Evolutionary conservation across 139 green algal genomes (phyloP), one percentile per base, ranked within the genome.

Genomic region (Zygnema cylindricum): DNA sequence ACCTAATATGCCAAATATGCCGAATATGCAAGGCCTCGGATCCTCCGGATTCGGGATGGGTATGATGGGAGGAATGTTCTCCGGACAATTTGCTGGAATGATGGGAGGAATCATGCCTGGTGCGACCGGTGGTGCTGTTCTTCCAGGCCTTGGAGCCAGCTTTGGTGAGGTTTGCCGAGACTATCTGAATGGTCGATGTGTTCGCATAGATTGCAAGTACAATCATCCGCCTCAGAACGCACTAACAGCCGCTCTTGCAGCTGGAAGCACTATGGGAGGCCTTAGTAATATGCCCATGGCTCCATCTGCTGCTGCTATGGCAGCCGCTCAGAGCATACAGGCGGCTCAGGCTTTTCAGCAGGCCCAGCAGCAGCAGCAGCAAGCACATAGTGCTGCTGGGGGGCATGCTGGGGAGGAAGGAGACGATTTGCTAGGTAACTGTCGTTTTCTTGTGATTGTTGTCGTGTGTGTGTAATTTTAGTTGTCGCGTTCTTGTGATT

Each of bases 251-350:
- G 77, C 77, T 38, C 42, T 85, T 38, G 77, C 77, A 41, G 77
- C 77, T 41, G 77, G 77, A 11, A 85, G 77, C 16, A 54, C 77
- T n/a, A 85, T 87, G 71, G 81, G 81, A 63, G 81, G 81, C 3
- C 32, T 77, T 16, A 87, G 35, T 7, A 38, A 87, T 32, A 90
- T 90, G 85, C 78, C 79, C 1, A 88, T 90, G 84, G 85, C 36
- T 43, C 42, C 85, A 2, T 89, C 85, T 38, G 85, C 85, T 22
- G 85, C 85, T 78, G 85, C 85, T 25, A 90, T 90, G 78, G 85
- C 85, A 33, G 85, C 85, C 22, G 85, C 85, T 22, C 85, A 90
- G 81, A 90, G 85, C 85, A 89, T 90, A 35, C 54, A 69, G 25
- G 85, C 85, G 41, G 85, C 83, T 33, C 85, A 90, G 77, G 79